Evolutionary conservation across 768 basidiomycete genomes (phyloP).

Genomic region (Termitomyces sp.): DNA sequence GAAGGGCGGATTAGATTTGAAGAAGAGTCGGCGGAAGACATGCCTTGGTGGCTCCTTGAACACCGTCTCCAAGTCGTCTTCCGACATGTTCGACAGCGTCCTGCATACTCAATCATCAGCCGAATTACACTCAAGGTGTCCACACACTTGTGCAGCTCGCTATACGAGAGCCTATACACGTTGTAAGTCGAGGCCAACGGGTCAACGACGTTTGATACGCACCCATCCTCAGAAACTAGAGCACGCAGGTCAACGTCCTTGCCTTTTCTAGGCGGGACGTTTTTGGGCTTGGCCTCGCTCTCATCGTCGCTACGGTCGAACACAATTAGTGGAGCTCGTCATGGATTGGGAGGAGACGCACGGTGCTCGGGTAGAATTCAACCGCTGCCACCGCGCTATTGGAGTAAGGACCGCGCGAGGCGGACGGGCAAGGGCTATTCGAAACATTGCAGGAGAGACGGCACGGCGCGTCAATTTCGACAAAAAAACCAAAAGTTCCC

Average conservation of each 20-base stretch:
- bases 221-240: slow-evolving; percentile 3
- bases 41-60: slow-evolving; percentile 11
- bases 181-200: neutral
- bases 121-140: neutral
- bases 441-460: slow-evolving; percentile 8
- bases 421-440: slow-evolving; percentile 12
- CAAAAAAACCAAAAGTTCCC: slow-evolving; percentile 11
- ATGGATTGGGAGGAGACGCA: neutral
- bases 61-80: slow-evolving; percentile 6
- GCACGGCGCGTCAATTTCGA: slow-evolving; percentile 3
- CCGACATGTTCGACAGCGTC: slow-evolving; percentile 2
- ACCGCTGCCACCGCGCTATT: slow-evolving; percentile 12
- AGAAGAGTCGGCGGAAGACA: neutral
- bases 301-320: neutral
- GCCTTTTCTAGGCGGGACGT: neutral
- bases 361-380: slow-evolving; percentile 2
- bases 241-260: neutral
- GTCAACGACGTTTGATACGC: neutral
- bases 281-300: neutral
- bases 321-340: neutral
- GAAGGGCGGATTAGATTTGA: neutral
- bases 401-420: slow-evolving; percentile 8
- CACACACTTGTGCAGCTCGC: slow-evolving; percentile 5
- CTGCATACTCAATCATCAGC: neutral
- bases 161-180: slow-evolving; percentile 1